Conservation (phyloP, 176 grass and related monocot genomes). For the Triticum timopheevii region DNA sequence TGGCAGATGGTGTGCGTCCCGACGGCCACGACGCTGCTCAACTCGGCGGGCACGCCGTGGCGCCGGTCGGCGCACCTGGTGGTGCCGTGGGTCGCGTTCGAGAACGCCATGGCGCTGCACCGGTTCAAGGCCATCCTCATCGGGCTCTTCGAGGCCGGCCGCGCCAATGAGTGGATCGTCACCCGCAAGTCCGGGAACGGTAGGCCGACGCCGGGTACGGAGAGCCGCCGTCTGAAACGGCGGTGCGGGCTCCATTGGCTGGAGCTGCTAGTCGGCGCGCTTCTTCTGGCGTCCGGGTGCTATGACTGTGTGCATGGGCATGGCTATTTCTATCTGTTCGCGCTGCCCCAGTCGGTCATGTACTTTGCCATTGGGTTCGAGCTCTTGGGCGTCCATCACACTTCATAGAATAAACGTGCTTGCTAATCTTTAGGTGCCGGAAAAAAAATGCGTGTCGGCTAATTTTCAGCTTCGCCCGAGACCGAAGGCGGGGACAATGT, state of each 20-base stretch:
- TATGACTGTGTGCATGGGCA: slow-evolving; percentile 46
- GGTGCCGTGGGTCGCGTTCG: slow-evolving; percentile 58
- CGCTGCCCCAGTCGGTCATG: slow-evolving; percentile 59
- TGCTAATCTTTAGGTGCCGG: too few relatives aligned
- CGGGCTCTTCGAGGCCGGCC: slow-evolving; percentile 55
- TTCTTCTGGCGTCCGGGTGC: slow-evolving; percentile 49
- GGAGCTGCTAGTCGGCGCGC: slow-evolving; percentile 38
- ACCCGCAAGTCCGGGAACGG: slow-evolving; percentile 60
- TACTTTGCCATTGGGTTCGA: slow-evolving; percentile 64
- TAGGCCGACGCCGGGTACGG: too few relatives aligned
- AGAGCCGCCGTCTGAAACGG: too few relatives aligned
- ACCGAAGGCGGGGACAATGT: too few relatives aligned
- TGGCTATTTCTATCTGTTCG: slow-evolving; percentile 55
- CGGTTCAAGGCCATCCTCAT: slow-evolving; percentile 67
- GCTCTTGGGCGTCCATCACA: slow-evolving; percentile 34
- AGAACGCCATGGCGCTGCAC: slow-evolving; percentile 81
- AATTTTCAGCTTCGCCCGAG: too few relatives aligned
- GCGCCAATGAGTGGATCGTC: slow-evolving; percentile 88
- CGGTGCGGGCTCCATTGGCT: slow-evolving; percentile 42
- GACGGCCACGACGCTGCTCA: slow-evolving; percentile 41
- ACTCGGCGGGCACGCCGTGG: slow-evolving; percentile 62
- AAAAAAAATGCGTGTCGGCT: too few relatives aligned
- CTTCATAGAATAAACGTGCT: background rate
- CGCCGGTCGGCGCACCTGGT: slow-evolving; percentile 53
- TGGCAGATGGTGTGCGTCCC: slow-evolving; percentile 62